Evolutionary conservation across 2,329 filamentous ascomycete genomes (phyloP).

Genomic region (Microsporum audouinii): DNA sequence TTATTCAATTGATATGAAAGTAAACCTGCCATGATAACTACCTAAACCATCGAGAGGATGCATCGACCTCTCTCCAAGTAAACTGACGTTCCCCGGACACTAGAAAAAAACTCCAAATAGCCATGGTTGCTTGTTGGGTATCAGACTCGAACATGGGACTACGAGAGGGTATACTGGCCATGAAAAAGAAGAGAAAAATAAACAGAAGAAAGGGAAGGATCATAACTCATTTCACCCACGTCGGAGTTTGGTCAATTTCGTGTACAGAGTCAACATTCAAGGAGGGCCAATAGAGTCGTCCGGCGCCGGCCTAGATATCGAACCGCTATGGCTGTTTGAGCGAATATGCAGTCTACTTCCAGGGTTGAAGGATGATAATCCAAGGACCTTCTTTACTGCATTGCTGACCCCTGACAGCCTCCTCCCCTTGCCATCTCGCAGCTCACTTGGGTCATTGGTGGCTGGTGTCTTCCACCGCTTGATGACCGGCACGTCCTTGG

Average conservation of each 20-base stretch:
- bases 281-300: not conserved
- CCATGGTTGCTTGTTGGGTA: not conserved
- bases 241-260: too few relatives aligned
- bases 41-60: not conserved
- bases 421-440: not conserved
- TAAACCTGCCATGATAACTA: not conserved
- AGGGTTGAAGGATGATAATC: slow-evolving; percentile 24
- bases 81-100: not conserved
- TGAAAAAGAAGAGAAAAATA: not conserved
- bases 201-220: not conserved
- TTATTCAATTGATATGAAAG: not conserved
- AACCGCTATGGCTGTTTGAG: slow-evolving; percentile 19
- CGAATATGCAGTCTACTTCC: slow-evolving; percentile 30
- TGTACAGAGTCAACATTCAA: not conserved
- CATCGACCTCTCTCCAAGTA: not conserved
- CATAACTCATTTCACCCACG: too few relatives aligned
- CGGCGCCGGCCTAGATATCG: not conserved
- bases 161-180: not conserved
- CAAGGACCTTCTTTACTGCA: slow-evolving; percentile 32
- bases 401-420: slow-evolving; percentile 28
- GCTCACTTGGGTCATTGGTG: not conserved
- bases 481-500: slow-evolving; percentile 18
- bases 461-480: slow-evolving; percentile 4
- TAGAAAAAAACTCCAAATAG: not conserved
- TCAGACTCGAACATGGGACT: not conserved